Evolutionary conservation across 2,329 filamentous ascomycete genomes (phyloP).

Genomic region (Diaporthe humulicola): DNA sequence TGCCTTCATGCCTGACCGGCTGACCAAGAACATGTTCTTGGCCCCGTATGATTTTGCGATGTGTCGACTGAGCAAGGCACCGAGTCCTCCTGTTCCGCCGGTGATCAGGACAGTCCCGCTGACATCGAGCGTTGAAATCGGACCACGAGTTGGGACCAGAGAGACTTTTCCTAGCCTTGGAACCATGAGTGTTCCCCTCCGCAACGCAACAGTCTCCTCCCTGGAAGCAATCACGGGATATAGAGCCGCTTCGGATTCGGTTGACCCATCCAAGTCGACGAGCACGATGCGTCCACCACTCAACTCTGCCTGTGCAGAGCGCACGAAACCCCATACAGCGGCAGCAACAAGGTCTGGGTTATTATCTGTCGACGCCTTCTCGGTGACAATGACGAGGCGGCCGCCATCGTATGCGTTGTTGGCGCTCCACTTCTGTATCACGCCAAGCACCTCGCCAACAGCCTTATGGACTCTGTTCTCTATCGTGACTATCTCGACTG

Average conservation of each 20-base stretch:
- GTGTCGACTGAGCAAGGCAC: background rate
- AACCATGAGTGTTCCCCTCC: background rate
- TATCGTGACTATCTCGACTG: too few species aligned
- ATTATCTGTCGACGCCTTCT: background rate
- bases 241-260: background rate
- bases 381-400: background rate
- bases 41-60: background rate
- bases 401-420: background rate
- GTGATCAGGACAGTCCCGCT: constrained; percentile 22
- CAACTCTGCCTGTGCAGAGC: constrained; percentile 6
- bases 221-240: background rate
- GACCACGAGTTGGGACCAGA: background rate
- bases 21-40: background rate
- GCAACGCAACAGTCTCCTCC: background rate
- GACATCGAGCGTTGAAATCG: background rate
- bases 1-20: constrained; percentile 3
- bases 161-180: background rate
- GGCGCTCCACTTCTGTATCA: background rate
- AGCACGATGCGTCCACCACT: constrained; percentile 1
- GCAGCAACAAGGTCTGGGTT: background rate
- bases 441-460: background rate
- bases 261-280: constrained; percentile 7
- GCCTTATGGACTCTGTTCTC: background rate
- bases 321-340: constrained; percentile 6
- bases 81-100: constrained; percentile 1